Evolutionary conservation across 2,329 filamentous ascomycete species (phyloP).

Genomic region (Xylaria multiplex): DNA sequence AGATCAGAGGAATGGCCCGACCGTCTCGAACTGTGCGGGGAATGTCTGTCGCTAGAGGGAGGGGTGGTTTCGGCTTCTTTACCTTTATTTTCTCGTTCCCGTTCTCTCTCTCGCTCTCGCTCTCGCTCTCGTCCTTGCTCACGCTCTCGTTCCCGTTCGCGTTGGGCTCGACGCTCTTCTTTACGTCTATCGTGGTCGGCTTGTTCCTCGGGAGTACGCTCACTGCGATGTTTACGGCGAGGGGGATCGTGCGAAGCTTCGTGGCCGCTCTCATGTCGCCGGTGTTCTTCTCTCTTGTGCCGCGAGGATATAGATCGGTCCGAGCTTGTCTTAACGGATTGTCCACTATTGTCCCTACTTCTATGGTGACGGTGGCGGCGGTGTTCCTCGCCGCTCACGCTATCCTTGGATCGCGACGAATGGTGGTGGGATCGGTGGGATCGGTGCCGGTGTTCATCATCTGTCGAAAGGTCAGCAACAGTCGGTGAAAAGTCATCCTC

Average conservation of each 20-base stretch:
- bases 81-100: conserved; percentile 50
- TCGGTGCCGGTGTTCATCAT: conserved; percentile 53
- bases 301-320: conserved; percentile 51
- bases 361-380: conserved; percentile 49
- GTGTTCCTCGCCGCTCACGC: conserved; percentile 43
- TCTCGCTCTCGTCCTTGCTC: conserved; percentile 17
- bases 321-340: conserved; percentile 43
- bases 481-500: conserved; percentile 55
- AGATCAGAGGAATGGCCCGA: conserved; percentile 51
- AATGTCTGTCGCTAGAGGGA: conserved; percentile 42
- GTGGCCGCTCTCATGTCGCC: conserved; percentile 54
- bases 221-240: conserved; percentile 49
- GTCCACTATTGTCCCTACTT: conserved; percentile 39
- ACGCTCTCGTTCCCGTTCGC: conserved; percentile 16
- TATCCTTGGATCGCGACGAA: conserved; percentile 40
- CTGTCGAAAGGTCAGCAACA: conserved; percentile 67
- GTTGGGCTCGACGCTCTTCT: conserved; percentile 56
- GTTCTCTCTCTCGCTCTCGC: conserved; percentile 24
- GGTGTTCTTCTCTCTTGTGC: conserved; percentile 49
- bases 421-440: conserved; percentile 37
- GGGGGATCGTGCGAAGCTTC: conserved; percentile 52
- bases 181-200: conserved; percentile 61
- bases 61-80: conserved; percentile 46
- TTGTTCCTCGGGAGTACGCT: conserved; percentile 57
- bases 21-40: conserved; percentile 54